A percentile compares a stretch with the other conserved stretches of the same genome.
Conservation (phyloP, 192 early-diverging fungal species). For the Podila epigama region DNA sequence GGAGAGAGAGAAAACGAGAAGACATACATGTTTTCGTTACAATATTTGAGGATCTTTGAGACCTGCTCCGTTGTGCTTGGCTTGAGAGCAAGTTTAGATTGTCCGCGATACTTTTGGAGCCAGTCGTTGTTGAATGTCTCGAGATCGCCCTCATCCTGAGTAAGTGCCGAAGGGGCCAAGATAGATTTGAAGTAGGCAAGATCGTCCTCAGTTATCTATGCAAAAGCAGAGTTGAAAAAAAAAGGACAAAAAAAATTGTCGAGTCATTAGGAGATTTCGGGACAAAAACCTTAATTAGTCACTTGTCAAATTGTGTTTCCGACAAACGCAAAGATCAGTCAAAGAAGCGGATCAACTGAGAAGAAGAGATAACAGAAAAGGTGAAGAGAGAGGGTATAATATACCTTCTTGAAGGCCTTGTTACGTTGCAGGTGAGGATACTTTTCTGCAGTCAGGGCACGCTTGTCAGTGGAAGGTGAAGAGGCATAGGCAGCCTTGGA, state of each 20-base stretch:
- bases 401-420: slow-evolving; percentile 48
- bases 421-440: slow-evolving; percentile 57
- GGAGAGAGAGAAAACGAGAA: background rate
- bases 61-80: slow-evolving; percentile 90
- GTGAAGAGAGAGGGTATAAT: background rate
- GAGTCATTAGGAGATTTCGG: slow-evolving; percentile 1
- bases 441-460: slow-evolving; percentile 53
- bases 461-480: slow-evolving; percentile 6
- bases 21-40: slow-evolving; percentile 74
- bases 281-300: background rate
- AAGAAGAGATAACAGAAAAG: background rate
- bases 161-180: slow-evolving; percentile 52
- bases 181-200: slow-evolving; percentile 68
- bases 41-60: slow-evolving; percentile 85
- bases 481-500: slow-evolving; percentile 20
- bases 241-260: background rate
- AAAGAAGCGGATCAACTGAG: background rate
- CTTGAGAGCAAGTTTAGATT: slow-evolving; percentile 79
- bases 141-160: slow-evolving; percentile 67
- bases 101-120: slow-evolving; percentile 96
- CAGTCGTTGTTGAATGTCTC: slow-evolving; percentile 87
- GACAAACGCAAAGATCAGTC: background rate
- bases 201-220: slow-evolving; percentile 65
- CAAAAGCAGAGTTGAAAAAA: background rate
- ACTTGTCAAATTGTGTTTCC: no score